Conservation (phyloP, 306 rosid genomes). For the Malus orientalis region DNA sequence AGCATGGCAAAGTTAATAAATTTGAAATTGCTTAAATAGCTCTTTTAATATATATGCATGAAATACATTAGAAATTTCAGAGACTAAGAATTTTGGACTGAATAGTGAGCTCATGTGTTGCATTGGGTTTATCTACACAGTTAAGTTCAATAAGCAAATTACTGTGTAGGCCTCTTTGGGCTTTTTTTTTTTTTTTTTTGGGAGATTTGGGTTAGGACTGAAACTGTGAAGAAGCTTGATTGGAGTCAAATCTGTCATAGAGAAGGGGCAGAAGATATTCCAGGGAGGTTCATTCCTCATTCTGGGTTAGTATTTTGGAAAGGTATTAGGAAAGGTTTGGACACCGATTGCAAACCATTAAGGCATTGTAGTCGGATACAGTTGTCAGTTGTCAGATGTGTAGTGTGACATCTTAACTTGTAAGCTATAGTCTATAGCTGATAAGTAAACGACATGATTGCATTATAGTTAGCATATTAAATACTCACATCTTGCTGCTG, state of each 20-base stretch:
- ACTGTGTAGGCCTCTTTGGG: neutral
- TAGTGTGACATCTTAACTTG: neutral
- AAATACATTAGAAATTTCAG: neutral
- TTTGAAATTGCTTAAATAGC: too few relatives aligned
- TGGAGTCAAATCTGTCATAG: neutral
- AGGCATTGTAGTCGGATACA: neutral
- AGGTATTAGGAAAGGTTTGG: neutral
- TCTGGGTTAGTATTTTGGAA: neutral
- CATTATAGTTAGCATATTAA: neutral
- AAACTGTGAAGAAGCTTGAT: neutral
- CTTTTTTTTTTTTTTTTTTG: neutral
- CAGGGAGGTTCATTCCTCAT: neutral
- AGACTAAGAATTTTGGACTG: neutral
- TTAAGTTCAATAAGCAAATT: neutral
- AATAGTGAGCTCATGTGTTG: neutral
- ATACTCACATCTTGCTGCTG: neutral
- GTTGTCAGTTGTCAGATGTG: neutral
- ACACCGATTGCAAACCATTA: neutral
- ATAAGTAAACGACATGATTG: neutral
- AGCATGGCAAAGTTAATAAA: neutral
- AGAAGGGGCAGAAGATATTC: neutral
- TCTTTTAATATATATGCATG: neutral
- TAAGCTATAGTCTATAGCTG: too few relatives aligned
- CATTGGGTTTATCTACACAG: neutral
- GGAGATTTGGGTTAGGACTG: neutral